These are phyloP conservation scores for Jatropha curcas DNA, from an alignment of 345 rosid species.

Conservation along the genomic window DNA sequence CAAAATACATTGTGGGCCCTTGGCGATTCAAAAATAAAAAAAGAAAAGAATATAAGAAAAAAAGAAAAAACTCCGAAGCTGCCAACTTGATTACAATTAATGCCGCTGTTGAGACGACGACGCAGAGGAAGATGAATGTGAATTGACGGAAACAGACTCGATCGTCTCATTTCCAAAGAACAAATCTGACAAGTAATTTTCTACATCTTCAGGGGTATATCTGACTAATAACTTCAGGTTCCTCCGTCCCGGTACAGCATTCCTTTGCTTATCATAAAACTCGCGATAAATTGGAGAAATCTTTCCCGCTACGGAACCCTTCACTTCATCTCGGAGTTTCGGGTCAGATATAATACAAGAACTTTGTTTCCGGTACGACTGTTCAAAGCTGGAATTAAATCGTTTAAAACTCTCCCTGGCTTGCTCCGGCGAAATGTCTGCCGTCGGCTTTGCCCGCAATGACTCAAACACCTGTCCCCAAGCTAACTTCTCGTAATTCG, in stretches of 20 bases:
- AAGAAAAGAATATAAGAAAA: too few relatives aligned
- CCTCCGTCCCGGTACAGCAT: neutral
- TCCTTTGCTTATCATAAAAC: slow-evolving; percentile 39
- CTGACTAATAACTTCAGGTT: slow-evolving; percentile 10
- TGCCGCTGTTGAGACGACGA: slow-evolving; percentile 25
- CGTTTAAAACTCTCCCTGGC: slow-evolving; percentile 42
- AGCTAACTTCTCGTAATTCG: slow-evolving; percentile 26
- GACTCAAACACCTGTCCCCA: slow-evolving; percentile 35
- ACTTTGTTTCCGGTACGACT: slow-evolving; percentile 50
- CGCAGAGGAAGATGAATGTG: slow-evolving; percentile 12
- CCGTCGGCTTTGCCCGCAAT: slow-evolving; percentile 47
- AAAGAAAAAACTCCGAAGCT: neutral
- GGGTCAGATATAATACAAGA: slow-evolving; percentile 46
- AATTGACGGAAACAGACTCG: neutral
- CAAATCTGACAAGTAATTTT: slow-evolving; percentile 31
- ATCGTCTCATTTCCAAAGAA: slow-evolving; percentile 20
- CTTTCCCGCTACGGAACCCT: slow-evolving; percentile 41
- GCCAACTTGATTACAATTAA: neutral
- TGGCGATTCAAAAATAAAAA: too few relatives aligned
- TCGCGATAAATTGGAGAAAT: slow-evolving; percentile 45
- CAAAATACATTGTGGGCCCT: too few relatives aligned
- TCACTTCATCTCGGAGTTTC: slow-evolving; percentile 57
- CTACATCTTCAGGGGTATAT: slow-evolving; percentile 33
- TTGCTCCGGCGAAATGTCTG: slow-evolving; percentile 32
- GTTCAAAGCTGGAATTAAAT: slow-evolving; percentile 58